Evolutionary conservation across 441 rosid species (phyloP).

Genomic region (Dalechampia spathulata): DNA sequence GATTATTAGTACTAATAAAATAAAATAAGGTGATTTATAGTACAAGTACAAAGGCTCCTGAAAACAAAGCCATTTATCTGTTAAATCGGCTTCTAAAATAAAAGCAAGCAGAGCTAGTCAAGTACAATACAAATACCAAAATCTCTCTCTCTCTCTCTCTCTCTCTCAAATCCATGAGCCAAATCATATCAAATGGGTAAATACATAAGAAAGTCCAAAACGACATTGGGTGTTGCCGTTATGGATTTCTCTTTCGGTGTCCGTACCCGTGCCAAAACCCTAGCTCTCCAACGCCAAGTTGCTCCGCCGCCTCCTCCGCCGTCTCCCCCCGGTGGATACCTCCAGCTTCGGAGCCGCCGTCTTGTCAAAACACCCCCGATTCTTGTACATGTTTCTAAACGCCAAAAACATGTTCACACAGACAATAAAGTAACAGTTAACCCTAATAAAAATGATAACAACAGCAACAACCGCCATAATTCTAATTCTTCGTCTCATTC

Average conservation of each 20-base stretch:
- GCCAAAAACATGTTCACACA: conserved; percentile 32
- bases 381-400: conserved; percentile 31
- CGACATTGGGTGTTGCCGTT: conserved; percentile 52
- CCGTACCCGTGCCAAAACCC: conserved; percentile 78
- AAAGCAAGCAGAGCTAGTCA: too few species aligned
- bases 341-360: conserved; percentile 86
- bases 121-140: too few species aligned
- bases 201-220: conserved; percentile 75
- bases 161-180: background rate
- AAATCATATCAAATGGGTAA: conserved; percentile 76
- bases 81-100: too few species aligned
- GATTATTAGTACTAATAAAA: too few species aligned
- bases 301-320: conserved; percentile 7
- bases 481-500: conserved; percentile 27
- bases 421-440: conserved; percentile 3
- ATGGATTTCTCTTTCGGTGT: conserved; percentile 73
- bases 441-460: conserved; percentile 20
- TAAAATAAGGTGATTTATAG: too few species aligned
- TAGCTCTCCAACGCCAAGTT: conserved; percentile 48
- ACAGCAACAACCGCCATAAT: conserved; percentile 16
- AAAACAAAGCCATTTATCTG: too few species aligned
- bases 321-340: conserved; percentile 29
- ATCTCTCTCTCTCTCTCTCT: background rate
- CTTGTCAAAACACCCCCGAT: conserved; percentile 59
- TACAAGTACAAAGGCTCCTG: too few species aligned